A percentile compares a stretch with the other conserved stretches of the same genome.
phyloP scores from a whole-genome alignment of 2,329 filamentous ascomycete genomes.

The Calonectria pteridis region DNA sequence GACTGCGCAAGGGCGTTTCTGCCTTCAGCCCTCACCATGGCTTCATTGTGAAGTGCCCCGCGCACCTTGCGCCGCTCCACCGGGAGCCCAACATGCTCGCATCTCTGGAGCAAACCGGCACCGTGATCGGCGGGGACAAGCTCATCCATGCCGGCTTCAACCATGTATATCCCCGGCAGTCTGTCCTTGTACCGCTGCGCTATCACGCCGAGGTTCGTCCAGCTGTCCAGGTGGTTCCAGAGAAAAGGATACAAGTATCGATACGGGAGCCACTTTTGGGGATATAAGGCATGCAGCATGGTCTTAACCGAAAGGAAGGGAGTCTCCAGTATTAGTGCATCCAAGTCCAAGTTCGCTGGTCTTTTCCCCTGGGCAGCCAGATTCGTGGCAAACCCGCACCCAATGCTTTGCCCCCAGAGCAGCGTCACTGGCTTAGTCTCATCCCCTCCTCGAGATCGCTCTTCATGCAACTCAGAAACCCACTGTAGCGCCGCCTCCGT shows the following conservation, averaged over 20 bases:
- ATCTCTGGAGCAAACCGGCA: conserved; percentile 59
- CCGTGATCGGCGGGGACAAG: conserved; percentile 67
- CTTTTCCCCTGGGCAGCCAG: conserved; percentile 57
- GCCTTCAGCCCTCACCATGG: conserved; percentile 56
- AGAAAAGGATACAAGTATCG: conserved; percentile 80
- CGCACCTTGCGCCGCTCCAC: conserved; percentile 59
- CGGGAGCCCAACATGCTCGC: conserved; percentile 59
- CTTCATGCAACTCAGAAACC: conserved; percentile 61
- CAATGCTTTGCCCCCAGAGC: conserved; percentile 84
- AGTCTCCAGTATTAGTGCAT: conserved; percentile 77
- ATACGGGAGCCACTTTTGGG: conserved; percentile 85
- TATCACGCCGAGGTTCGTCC: conserved; percentile 62
- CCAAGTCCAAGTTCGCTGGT: conserved; percentile 54
- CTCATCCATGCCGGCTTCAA: conserved; percentile 71
- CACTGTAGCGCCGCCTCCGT: conserved; percentile 73
- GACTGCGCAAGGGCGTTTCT: conserved; percentile 44
- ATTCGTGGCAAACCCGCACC: conserved; percentile 77
- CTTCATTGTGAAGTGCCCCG: conserved; percentile 69
- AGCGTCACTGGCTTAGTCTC: conserved; percentile 59
- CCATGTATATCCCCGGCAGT: conserved; percentile 59
- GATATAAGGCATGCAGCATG: conserved; percentile 80
- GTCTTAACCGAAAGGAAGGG: conserved; percentile 78
- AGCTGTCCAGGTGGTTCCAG: conserved; percentile 71
- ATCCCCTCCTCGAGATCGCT: conserved; percentile 30
- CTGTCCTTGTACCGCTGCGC: conserved; percentile 39